phyloP scores from a whole-genome alignment of 257 asterid genomes.

The Handroanthus guayacan region DNA sequence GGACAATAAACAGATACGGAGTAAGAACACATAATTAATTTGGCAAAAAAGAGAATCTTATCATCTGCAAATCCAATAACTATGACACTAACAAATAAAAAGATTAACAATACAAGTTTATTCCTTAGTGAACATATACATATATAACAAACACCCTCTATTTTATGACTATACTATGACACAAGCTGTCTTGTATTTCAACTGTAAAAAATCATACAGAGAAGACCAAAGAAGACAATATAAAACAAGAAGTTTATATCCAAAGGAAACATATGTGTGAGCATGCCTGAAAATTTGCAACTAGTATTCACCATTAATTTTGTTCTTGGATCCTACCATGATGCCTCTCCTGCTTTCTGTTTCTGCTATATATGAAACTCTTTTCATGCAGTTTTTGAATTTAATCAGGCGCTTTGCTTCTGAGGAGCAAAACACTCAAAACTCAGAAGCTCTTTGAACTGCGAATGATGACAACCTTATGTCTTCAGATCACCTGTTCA shows the following conservation, averaged over 20 bases:
- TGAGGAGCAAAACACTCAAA: neutral
- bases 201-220: slow-evolving; percentile 16
- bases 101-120: slow-evolving; percentile 19
- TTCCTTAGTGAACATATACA: slow-evolving; percentile 20
- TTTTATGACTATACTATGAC: slow-evolving; percentile 12
- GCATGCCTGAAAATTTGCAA: too few species aligned
- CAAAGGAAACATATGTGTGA: too few species aligned
- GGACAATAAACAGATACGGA: neutral
- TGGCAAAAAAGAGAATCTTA: neutral
- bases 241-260: neutral
- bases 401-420: too few species aligned
- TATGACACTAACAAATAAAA: slow-evolving; percentile 12
- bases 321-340: too few species aligned
- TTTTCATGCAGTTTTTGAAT: too few species aligned
- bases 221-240: slow-evolving; percentile 5
- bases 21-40: neutral
- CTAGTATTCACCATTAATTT: too few species aligned
- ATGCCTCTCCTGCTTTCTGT: too few species aligned
- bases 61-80: slow-evolving; percentile 15
- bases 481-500: slow-evolving; percentile 39
- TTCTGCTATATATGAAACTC: too few species aligned
- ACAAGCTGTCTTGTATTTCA: slow-evolving; percentile 26
- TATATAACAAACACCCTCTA: slow-evolving; percentile 34
- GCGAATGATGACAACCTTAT: neutral
- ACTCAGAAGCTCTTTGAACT: neutral